Base-by-base conservation (phyloP, 2,329 filamentous ascomycete species). In the Ophiostoma triangulosporum region DNA sequence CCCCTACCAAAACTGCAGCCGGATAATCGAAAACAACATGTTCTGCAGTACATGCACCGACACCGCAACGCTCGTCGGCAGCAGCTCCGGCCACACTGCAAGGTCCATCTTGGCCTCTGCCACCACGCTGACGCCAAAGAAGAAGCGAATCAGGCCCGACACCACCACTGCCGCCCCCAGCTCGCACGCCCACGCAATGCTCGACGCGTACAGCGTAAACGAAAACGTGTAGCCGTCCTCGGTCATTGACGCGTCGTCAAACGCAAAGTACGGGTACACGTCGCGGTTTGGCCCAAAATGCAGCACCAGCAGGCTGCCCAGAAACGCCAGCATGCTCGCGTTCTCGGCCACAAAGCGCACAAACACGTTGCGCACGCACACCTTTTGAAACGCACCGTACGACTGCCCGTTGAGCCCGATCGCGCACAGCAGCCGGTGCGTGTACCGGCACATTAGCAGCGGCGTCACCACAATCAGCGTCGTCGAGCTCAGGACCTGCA, bases 1-100 rank as follows among this genome's bases (percentile, higher is more conserved):
- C 8, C 3, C 15, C 33, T 27, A 63, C 33, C 65, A 70, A 60
- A 85, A 84, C 58, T 78, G 74, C 62, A 85, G 66, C 58, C 81
- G 73, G 33, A 84, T 77, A 61, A 85, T 84, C 46, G 78, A 81
- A 67, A 85, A 84, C 54, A 85, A 66, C 81, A 85, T 85, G 64
- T 84, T 85, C 67, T 85, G 81, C 65, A 84, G 63, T 50, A 84
- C 81, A 61, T 85, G 81, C 63, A 84, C 68, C 69, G 79, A 80
- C 22, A 84, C 81, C 22, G 77, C 78, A 20, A 82, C 77, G 53
- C 77, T 78, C 3, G 81, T 83, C 17, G 81, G 81, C 61, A 85
- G 65, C 61, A 85, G 65, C 68, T 84, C 81, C 2, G 81, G 81
- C 78, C 81, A 84, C 53, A 79, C 76, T 6, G 74, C 75, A 59